Base-by-base conservation (phyloP, 208 protist genomes). In the Crithidia expoeki region DNA sequence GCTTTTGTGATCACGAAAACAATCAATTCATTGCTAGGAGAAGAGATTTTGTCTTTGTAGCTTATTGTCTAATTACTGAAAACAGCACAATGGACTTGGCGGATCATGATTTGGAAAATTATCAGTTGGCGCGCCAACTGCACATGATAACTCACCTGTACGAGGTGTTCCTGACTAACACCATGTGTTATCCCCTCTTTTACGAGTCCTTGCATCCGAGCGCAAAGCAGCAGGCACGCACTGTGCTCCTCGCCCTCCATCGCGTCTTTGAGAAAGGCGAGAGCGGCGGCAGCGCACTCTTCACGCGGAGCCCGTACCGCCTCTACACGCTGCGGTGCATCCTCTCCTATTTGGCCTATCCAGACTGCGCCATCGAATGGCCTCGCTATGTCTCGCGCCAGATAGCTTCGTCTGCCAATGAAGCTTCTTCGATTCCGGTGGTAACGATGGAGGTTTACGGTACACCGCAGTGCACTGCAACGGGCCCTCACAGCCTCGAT, bases 111-210 rank as follows among this genome's bases (percentile, higher is more conserved):
- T 46, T 95, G 46, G 74, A 72, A 4, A 74, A 74, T 56, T 92
- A 92, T 61, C 83, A 94, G 58, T 63, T 89, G 51, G 83, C 90
- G 4, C 87, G 90, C 10, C 75, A 91, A 52, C 79, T 94, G 52
- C 85, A 90, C 62, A 36, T 94, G 27, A 57, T 91, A 19, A 65
- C 85, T 12, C 63, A 84, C 40, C 76, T 94, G 50, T 79, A 86
- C 47, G 66, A 79, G 14, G 81, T 86, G 9, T 86, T 88, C 23
- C 46, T 66, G 32, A 68, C 70, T 17, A 93, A 94, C 68, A 68
- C 70, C 23, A 76, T 93, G 58, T 36, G 80, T 19, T 77, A 88
- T 36, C 86, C 88, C 0, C 64, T 92, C 19, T 93, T 96, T 42
- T 89, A 88, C 67, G 52, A 72, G 21, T 88, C 78, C 52, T 74